phyloP scores from a whole-genome alignment of 768 basidiomycete genomes.

The Chlorophyllum brunneum region DNA sequence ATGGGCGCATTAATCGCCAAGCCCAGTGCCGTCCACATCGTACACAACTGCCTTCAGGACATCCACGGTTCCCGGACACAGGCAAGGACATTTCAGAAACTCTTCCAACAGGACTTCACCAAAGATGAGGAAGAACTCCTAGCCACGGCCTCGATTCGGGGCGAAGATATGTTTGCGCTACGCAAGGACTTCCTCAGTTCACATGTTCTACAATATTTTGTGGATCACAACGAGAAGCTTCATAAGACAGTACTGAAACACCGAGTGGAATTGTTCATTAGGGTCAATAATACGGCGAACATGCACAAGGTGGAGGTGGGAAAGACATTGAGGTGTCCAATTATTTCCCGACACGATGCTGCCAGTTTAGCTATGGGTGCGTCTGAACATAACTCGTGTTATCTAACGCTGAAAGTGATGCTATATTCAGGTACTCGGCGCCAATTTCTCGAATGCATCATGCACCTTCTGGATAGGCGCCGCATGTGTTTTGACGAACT shows the following conservation, averaged over 20 bases:
- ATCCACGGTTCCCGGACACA: slow-evolving; percentile 4
- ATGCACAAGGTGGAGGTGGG: slow-evolving; percentile 2
- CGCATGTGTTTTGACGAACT: neutral
- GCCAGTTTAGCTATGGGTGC: neutral
- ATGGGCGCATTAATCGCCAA: slow-evolving; percentile 5
- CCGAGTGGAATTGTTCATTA: slow-evolving; percentile 1
- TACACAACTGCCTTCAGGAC: slow-evolving; percentile 7
- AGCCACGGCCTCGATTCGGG: neutral
- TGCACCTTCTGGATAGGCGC: neutral
- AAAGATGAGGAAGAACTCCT: slow-evolving; percentile 5
- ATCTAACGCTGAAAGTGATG: neutral
- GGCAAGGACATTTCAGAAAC: slow-evolving; percentile 2
- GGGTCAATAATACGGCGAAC: slow-evolving; percentile 5
- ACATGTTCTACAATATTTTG: slow-evolving; percentile 2
- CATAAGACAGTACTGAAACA: slow-evolving; percentile 5
- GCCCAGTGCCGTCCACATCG: slow-evolving; percentile 7
- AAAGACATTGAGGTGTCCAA: neutral
- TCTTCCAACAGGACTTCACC: slow-evolving; percentile 1
- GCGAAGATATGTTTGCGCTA: neutral
- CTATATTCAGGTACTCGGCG: neutral
- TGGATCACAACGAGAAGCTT: slow-evolving; percentile 4
- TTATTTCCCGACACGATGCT: neutral
- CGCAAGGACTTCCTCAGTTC: slow-evolving; percentile 8
- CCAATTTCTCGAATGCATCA: slow-evolving; percentile 4
- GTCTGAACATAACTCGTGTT: neutral